These are phyloP conservation scores for Neurospora sp. DNA, from an alignment of 495 filamentous ascomycete species.

Conservation along the genomic window DNA sequence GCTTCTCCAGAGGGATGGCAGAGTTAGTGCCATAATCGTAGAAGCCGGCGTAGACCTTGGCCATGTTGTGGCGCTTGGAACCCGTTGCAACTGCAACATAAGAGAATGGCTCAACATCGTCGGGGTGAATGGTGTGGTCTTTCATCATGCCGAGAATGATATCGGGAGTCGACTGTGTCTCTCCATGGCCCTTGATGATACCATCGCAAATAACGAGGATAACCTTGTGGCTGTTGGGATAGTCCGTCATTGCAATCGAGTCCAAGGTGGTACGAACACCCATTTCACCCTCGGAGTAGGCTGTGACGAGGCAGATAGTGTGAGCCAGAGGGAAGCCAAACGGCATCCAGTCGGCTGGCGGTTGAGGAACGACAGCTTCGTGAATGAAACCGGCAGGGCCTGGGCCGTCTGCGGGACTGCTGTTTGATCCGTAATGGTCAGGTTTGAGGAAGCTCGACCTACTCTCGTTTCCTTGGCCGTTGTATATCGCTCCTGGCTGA, in stretches of 20 bases:
- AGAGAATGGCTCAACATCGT: slow-evolving; percentile 79
- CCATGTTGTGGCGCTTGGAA: slow-evolving; percentile 98
- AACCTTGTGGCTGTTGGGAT: slow-evolving; percentile 96
- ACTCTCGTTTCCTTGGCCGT: slow-evolving; percentile 60
- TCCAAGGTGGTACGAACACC: slow-evolving; percentile 90
- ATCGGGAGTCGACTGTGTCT: slow-evolving; percentile 79
- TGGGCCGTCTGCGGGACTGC: slow-evolving; percentile 56
- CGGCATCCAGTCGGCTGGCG: slow-evolving; percentile 93
- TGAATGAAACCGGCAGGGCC: slow-evolving; percentile 94
- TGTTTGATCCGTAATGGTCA: slow-evolving; percentile 40
- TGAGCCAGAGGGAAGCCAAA: slow-evolving; percentile 94
- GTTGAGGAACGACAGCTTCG: slow-evolving; percentile 90
- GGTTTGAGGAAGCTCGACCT: slow-evolving; percentile 41
- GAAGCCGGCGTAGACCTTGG: slow-evolving; percentile 94
- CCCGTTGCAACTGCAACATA: slow-evolving; percentile 96
- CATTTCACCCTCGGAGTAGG: slow-evolving; percentile 92
- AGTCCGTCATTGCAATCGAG: slow-evolving; percentile 95
- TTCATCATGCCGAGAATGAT: slow-evolving; percentile 90
- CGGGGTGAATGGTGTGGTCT: slow-evolving; percentile 66
- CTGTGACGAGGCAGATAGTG: slow-evolving; percentile 87
- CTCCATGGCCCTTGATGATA: slow-evolving; percentile 93
- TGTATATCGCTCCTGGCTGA: slow-evolving; percentile 58
- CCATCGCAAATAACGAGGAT: slow-evolving; percentile 96
- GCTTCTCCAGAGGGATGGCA: slow-evolving; percentile 70
- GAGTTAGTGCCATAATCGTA: slow-evolving; percentile 89